Evolutionary conservation across 1,139 yeast genomes (phyloP), one percentile per base, ranked within the genome.

Genomic region (Hyphopichia khmerensis): DNA sequence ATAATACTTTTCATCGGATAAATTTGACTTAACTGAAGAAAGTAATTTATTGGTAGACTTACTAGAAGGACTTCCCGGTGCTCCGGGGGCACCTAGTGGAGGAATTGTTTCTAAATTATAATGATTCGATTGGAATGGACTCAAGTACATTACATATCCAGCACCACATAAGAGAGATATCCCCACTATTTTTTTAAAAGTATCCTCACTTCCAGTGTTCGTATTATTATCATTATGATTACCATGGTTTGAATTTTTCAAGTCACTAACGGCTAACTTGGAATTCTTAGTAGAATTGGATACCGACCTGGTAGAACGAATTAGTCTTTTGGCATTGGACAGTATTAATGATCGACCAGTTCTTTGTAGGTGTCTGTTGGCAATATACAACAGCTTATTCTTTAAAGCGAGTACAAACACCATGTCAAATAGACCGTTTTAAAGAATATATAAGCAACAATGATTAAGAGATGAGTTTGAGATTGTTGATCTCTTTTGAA

Each of bases 31-130:
- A 13, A 17, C 35, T 29, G 16, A 27, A n/a, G 32, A 27, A 13
- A 38, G 19, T 5, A 38, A 26, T 26, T 38, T 38, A n/a, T 18
- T 21, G 8, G 24, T 21, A 8, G 24, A 21, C 8, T 21, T 29
- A 18, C 45, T 51, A 32, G 41, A 44, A 38, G 18, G 41, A 17
- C 40, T 37, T n/a, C 50, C 48, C 2, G 16, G 15, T 13, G 24
- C 26, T 10, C 39, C 39, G 13, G 38, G 31, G 7, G 52, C 50
- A 33, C 56, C 48, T 7, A 55, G 47, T 10, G 67, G 53, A 4
- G 75, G 74, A 17, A 68, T 57, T 2, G 75, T 66, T 46, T 73
- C 79, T 50, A 72, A 62, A 41, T 68, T 69, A 47, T 69, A 73
- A 51, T 71, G 69, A 48, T 69, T 67, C 19, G 73, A 59, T 50